phyloP scores from a whole-genome alignment of 805 yeast species.

The Metschnikowia similis region DNA sequence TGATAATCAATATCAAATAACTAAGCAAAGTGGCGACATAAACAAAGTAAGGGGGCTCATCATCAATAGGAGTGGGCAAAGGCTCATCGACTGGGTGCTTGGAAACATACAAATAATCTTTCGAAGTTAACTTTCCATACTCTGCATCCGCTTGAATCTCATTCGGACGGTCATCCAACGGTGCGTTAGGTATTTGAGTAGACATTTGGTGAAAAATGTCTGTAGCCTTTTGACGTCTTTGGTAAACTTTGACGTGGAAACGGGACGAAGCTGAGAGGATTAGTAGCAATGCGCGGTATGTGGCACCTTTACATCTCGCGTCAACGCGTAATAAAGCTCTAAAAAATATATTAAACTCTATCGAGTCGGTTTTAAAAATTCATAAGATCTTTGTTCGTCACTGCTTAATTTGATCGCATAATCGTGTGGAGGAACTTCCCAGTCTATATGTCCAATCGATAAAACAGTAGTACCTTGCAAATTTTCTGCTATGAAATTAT shows the following conservation, averaged over 20 bases:
- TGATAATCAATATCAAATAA: slow-evolving; percentile 76
- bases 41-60: slow-evolving; percentile 82
- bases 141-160: slow-evolving; percentile 51
- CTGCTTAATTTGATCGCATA: slow-evolving; percentile 31
- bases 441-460: slow-evolving; percentile 75
- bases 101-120: slow-evolving; percentile 61
- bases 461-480: slow-evolving; percentile 56
- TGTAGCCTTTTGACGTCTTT: not conserved
- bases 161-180: slow-evolving; percentile 29
- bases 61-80: slow-evolving; percentile 59
- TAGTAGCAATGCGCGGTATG: not conserved
- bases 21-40: slow-evolving; percentile 79
- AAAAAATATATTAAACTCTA: not conserved
- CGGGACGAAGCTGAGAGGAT: not conserved
- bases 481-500: slow-evolving; percentile 21
- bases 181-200: slow-evolving; percentile 36
- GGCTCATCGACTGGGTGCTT: slow-evolving; percentile 55
- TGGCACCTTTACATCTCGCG: not conserved
- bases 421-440: slow-evolving; percentile 76
- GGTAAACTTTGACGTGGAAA: not conserved
- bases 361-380: slow-evolving; percentile 4
- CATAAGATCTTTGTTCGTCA: slow-evolving; percentile 23
- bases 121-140: slow-evolving; percentile 65
- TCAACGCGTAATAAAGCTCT: not conserved
- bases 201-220: slow-evolving; percentile 12